Base-by-base conservation (phyloP, 192 early-diverging fungal genomes). In the Obelidium mucronatum region DNA sequence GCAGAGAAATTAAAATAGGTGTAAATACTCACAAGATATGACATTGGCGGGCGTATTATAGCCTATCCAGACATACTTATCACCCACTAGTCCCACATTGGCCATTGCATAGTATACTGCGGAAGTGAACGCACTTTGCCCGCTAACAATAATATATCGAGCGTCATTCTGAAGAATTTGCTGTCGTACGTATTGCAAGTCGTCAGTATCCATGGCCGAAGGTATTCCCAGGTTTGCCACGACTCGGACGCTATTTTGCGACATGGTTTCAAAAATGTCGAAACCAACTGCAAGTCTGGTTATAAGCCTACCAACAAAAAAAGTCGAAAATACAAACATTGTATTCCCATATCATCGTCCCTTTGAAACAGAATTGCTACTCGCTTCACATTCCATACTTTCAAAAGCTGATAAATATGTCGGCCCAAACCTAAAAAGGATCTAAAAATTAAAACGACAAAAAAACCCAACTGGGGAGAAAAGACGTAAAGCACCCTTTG, bases 341-440 rank as follows among this genome's bases (percentile, higher is more conserved):
- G 51, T 26, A 39, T 13, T 28, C 69, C 69, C 69, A 72, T 36
- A n/a, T 72, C 69, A 26, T 64, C 62, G 36, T 64, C 35, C 17
- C 15, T 34, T 26, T 64, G 17, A 40, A 37, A 64, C n/a, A 64
- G 19, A 17, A 64, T 64, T 64, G 62, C 62, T 17, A 64, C 62
- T 19, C 62, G 62, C 34, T 30, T 64, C 22, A 64, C 62, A 30
- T 30, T 19, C 28, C 33, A 11, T 15, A 17, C 22, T 28, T 58
- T 58, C 24, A 58, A 24, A 28, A 22, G 6, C 5, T 42, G 69
- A 33, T 34, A 37, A 1, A 58, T 35, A 11, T 54, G 54, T 3
- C 37, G n/a, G 8, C 69, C 54, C 1, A n/a, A n/a, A 58, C 55
- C 55, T 48, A 48, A n/a, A n/a, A n/a, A n/a, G n/a, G n/a, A n/a